phyloP scores from a whole-genome alignment of 2,329 filamentous ascomycete genomes.

The Fusarium dlaminii region DNA sequence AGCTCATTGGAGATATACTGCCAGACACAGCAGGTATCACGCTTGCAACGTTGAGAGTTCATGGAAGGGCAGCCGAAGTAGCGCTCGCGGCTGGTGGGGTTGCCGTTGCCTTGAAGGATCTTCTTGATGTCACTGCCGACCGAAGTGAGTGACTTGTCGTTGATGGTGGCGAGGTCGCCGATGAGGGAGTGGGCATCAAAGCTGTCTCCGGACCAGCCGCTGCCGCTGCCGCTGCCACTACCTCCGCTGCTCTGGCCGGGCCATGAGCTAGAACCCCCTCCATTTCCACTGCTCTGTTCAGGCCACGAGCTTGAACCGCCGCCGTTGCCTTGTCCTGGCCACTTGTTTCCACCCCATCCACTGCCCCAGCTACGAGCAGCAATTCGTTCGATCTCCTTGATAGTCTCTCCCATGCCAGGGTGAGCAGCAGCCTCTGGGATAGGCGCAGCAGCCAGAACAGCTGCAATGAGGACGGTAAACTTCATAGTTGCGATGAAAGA shows the following conservation, averaged over 20 bases:
- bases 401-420: conserved; percentile 37
- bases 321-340: background rate
- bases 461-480: conserved; percentile 33
- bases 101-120: conserved; percentile 47
- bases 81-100: conserved; percentile 39
- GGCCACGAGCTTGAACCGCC: background rate
- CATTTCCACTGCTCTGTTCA: background rate
- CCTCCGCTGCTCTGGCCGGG: background rate
- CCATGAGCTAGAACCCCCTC: background rate
- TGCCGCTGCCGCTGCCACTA: background rate
- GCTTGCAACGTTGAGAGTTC: conserved; percentile 41
- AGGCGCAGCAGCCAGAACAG: conserved; percentile 33
- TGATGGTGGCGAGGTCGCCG: conserved; percentile 51
- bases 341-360: conserved; percentile 13
- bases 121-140: conserved; percentile 51
- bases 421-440: conserved; percentile 28
- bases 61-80: conserved; percentile 39
- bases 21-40: conserved; percentile 58
- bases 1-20: conserved; percentile 55
- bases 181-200: conserved; percentile 44
- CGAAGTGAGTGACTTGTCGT: conserved; percentile 44
- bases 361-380: conserved; percentile 29
- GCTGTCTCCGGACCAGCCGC: conserved; percentile 18
- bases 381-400: conserved; percentile 34
- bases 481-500: conserved; percentile 37